These are phyloP conservation scores for Chaetoceros tenuissimus DNA, from an alignment of 108 stramenopile species.

Conservation along the genomic window DNA sequence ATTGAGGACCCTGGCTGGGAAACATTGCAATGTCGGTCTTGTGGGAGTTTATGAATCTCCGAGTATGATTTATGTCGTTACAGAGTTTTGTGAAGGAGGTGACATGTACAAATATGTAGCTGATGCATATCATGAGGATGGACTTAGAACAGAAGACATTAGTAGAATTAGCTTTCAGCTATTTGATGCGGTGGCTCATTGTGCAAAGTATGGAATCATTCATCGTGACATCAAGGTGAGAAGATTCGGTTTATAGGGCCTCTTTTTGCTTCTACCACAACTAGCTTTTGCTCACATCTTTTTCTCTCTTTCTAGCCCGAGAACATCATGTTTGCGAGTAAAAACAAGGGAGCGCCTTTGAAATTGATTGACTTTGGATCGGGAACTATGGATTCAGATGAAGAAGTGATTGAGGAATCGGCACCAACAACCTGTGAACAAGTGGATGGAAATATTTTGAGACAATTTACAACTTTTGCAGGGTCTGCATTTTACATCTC, in stretches of 20 bases:
- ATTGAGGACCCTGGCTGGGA: constrained; percentile 44
- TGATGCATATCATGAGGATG: constrained; percentile 28
- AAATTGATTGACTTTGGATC: constrained; percentile 80
- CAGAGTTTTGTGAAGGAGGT: constrained; percentile 69
- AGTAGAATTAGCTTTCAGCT: constrained; percentile 74
- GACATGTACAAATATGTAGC: constrained; percentile 77
- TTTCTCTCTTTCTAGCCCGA: constrained; percentile 2
- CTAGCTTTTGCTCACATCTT: background rate
- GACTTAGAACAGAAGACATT: constrained; percentile 75
- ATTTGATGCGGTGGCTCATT: constrained; percentile 63
- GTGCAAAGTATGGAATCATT: constrained; percentile 50
- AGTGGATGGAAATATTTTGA: constrained; percentile 9
- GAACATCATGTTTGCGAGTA: constrained; percentile 60
- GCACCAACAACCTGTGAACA: background rate
- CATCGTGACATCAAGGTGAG: constrained; percentile 58
- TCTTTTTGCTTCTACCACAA: background rate
- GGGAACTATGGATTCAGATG: constrained; percentile 37
- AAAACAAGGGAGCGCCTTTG: constrained; percentile 37
- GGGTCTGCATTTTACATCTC: constrained; percentile 79
- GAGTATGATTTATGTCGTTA: constrained; percentile 47
- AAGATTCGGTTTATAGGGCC: constrained; percentile 1
- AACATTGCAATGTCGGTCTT: constrained; percentile 40
- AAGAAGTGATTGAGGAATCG: background rate
- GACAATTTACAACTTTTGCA: constrained; percentile 63
- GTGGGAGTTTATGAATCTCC: constrained; percentile 60